phyloP scores from a whole-genome alignment of 805 yeast species.

The Cyberlindnera maclurae region DNA sequence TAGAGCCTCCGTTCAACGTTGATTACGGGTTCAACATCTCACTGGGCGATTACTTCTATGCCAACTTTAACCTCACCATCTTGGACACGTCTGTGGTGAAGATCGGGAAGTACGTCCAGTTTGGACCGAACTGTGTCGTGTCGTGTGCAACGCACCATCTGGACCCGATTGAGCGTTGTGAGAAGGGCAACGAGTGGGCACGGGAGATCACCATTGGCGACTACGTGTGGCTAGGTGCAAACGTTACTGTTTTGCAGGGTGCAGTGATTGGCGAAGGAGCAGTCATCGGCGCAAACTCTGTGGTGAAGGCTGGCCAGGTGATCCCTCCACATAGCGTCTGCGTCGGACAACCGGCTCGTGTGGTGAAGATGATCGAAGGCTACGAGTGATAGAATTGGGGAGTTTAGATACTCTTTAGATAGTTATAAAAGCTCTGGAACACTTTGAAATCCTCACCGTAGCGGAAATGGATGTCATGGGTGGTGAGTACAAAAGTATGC shows the following conservation, averaged over 20 bases:
- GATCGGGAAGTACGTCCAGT: conserved; percentile 51
- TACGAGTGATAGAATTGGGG: conserved; percentile 6
- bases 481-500: conserved; percentile 9
- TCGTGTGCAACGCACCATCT: conserved; percentile 61
- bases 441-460: conserved; percentile 11
- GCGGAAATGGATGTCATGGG: conserved; percentile 11
- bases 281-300: conserved; percentile 63
- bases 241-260: conserved; percentile 52
- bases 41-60: conserved; percentile 52
- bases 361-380: conserved; percentile 28
- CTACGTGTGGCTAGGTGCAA: conserved; percentile 63
- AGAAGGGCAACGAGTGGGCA: conserved; percentile 39
- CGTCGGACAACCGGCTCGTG: conserved; percentile 58
- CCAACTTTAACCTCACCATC: conserved; percentile 47
- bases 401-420: conserved; percentile 4
- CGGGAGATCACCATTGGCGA: conserved; percentile 52
- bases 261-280: conserved; percentile 56
- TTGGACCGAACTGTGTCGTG: conserved; percentile 58
- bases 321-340: conserved; percentile 50
- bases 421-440: conserved; percentile 21
- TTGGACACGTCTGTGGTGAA: conserved; percentile 55
- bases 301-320: conserved; percentile 42
- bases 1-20: conserved; percentile 55
- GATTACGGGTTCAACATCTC: conserved; percentile 62
- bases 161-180: conserved; percentile 38